These are phyloP conservation scores for Aspergillus sp. DNA, from an alignment of 2,329 filamentous ascomycete species.

Conservation along the genomic window DNA sequence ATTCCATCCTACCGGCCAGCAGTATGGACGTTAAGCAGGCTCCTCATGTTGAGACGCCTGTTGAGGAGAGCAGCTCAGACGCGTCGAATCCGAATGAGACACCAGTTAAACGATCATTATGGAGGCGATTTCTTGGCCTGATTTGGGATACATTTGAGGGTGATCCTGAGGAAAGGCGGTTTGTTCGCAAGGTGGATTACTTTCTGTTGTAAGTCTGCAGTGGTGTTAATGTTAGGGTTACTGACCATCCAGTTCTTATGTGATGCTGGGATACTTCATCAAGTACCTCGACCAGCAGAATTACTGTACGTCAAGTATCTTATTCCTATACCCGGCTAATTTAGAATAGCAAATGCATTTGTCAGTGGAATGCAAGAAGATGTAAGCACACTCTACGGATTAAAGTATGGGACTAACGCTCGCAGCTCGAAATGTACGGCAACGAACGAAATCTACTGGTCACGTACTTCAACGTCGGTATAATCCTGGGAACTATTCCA, in stretches of 20 bases:
- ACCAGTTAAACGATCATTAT: background rate
- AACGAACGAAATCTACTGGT: background rate
- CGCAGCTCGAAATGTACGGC: background rate
- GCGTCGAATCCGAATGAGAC: background rate
- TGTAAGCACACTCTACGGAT: background rate
- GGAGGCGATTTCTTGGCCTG: background rate
- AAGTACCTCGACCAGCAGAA: background rate
- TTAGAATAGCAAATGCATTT: background rate
- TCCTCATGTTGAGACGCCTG: background rate
- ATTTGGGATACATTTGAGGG: background rate
- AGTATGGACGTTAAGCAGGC: background rate
- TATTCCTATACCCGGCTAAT: background rate
- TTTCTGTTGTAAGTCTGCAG: background rate
- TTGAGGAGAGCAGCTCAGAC: background rate
- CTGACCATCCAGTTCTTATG: background rate
- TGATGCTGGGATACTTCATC: background rate
- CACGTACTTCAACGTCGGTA: background rate
- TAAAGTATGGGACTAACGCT: background rate
- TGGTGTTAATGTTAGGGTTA: background rate
- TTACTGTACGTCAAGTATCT: background rate
- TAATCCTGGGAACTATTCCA: background rate
- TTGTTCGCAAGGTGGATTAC: background rate
- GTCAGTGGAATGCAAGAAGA: slow-evolving; percentile 2
- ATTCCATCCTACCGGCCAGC: background rate
- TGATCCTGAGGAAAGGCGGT: background rate